Evolutionary conservation across 495 filamentous ascomycete species (phyloP).

Genomic region (Hyaloscypha hepaticicola): DNA sequence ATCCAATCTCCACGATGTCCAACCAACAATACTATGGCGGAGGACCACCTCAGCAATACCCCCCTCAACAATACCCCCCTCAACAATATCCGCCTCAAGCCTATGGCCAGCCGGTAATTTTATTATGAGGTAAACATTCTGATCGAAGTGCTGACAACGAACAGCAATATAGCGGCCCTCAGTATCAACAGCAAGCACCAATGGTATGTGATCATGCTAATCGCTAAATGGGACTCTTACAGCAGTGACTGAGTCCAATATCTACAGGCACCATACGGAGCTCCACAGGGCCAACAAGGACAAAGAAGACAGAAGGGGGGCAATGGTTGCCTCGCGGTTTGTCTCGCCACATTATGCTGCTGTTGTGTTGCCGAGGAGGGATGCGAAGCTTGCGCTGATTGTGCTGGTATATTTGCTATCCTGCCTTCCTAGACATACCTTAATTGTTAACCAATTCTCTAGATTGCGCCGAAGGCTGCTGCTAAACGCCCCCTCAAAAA

Average conservation of each 20-base stretch:
- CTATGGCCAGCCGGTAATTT: conserved; percentile 4
- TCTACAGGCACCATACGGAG: conserved; percentile 44
- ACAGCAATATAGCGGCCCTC: neutral
- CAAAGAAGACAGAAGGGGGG: conserved; percentile 32
- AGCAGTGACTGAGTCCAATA: neutral
- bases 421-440: neutral
- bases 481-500: conserved; percentile 14
- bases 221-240: too few relatives aligned
- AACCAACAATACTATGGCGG: conserved; percentile 44
- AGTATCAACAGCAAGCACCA: neutral
- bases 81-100: conserved; percentile 24
- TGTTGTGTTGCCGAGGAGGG: conserved; percentile 70
- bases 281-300: conserved; percentile 4
- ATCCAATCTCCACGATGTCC: conserved; percentile 38
- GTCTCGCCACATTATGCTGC: conserved; percentile 64
- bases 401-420: conserved; percentile 30
- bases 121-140: neutral
- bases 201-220: too few relatives aligned
- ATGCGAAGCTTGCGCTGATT: conserved; percentile 68
- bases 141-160: neutral
- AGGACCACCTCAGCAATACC: conserved; percentile 25
- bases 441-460: conserved; percentile 5
- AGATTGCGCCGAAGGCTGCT: conserved; percentile 30
- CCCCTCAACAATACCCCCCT: conserved; percentile 18
- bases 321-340: conserved; percentile 54